These are phyloP conservation scores for Phytophthora rubi DNA, from an alignment of 352 stramenopile genomes.

Conservation along the genomic window DNA sequence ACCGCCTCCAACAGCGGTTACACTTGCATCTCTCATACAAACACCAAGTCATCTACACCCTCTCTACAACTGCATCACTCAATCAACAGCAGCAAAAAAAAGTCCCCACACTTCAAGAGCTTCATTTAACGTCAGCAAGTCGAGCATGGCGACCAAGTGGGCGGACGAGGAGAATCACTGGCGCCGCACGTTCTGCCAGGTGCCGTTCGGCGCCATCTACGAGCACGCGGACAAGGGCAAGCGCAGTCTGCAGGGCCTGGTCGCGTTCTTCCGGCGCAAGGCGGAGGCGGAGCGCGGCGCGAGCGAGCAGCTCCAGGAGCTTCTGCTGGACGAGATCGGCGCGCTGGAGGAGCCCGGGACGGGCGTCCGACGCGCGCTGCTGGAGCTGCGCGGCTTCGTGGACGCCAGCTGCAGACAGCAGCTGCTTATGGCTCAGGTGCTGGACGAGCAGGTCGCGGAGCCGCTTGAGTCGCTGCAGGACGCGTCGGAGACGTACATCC, in stretches of 20 bases:
- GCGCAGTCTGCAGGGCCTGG: slow-evolving; percentile 70
- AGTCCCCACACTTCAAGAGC: slow-evolving; percentile 21
- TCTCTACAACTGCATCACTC: background rate
- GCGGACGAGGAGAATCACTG: slow-evolving; percentile 84
- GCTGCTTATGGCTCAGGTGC: slow-evolving; percentile 71
- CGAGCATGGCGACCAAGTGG: slow-evolving; percentile 27
- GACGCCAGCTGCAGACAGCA: slow-evolving; percentile 72
- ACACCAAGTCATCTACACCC: background rate
- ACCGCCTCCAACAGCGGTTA: background rate
- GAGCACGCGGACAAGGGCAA: slow-evolving; percentile 82
- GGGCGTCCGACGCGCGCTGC: slow-evolving; percentile 64
- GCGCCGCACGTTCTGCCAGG: slow-evolving; percentile 88
- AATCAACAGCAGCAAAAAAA: background rate
- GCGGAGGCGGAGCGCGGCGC: slow-evolving; percentile 63
- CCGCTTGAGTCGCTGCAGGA: slow-evolving; percentile 81
- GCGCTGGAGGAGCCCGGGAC: slow-evolving; percentile 74
- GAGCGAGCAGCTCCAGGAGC: slow-evolving; percentile 66
- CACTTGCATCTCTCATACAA: slow-evolving; percentile 9
- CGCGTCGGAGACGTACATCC: slow-evolving; percentile 79
- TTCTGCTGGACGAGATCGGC: slow-evolving; percentile 56
- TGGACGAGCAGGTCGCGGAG: slow-evolving; percentile 84
- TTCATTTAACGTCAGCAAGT: background rate
- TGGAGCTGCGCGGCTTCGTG: slow-evolving; percentile 68
- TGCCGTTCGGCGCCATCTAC: slow-evolving; percentile 82
- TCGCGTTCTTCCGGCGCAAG: slow-evolving; percentile 77